These are phyloP conservation scores for Tolypocladium ophioglossoides DNA, from an alignment of 2,329 filamentous ascomycete genomes.

Conservation along the genomic window DNA sequence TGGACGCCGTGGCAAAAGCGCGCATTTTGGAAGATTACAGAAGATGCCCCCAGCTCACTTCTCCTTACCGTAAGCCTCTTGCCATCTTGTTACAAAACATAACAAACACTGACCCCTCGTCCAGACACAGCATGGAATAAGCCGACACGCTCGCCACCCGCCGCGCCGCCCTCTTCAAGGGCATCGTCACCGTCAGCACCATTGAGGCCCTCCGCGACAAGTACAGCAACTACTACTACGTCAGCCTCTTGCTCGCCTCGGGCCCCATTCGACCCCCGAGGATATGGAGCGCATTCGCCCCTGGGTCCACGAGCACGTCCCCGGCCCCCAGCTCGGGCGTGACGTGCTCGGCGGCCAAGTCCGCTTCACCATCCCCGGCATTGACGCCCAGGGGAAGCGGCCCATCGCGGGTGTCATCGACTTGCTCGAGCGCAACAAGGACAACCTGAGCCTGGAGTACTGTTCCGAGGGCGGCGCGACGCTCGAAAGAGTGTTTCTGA, in stretches of 20 bases:
- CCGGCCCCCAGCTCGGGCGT: conserved; percentile 43
- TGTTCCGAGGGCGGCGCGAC: conserved; percentile 58
- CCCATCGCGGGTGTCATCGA: conserved; percentile 21
- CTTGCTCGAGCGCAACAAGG: conserved; percentile 45
- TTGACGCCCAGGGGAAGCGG: conserved; percentile 1
- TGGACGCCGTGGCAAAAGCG: conserved; percentile 81
- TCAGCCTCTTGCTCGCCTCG: conserved; percentile 48
- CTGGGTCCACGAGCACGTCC: conserved; percentile 43
- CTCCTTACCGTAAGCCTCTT: conserved; percentile 47
- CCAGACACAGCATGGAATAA: conserved; percentile 81
- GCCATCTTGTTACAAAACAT: no score
- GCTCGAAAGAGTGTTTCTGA: conserved; percentile 60
- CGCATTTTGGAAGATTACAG: conserved; percentile 73
- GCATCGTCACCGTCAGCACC: conserved; percentile 50
- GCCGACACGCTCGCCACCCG: conserved; percentile 71
- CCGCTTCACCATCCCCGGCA: conserved; percentile 12
- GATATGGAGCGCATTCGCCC: conserved; percentile 46
- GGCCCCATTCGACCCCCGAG: conserved; percentile 42
- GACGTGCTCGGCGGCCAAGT: conserved; percentile 55
- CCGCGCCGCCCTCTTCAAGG: conserved; percentile 29
- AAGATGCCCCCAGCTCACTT: conserved; percentile 61
- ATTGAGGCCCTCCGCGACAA: conserved; percentile 44
- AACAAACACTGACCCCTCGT: background rate
- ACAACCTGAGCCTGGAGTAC: conserved; percentile 48
- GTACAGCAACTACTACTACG: conserved; percentile 51